Evolutionary conservation across 2,329 filamentous ascomycete genomes (phyloP), one percentile per base, ranked within the genome.

Genomic region (Coniosporium tulheliwenetii): DNA sequence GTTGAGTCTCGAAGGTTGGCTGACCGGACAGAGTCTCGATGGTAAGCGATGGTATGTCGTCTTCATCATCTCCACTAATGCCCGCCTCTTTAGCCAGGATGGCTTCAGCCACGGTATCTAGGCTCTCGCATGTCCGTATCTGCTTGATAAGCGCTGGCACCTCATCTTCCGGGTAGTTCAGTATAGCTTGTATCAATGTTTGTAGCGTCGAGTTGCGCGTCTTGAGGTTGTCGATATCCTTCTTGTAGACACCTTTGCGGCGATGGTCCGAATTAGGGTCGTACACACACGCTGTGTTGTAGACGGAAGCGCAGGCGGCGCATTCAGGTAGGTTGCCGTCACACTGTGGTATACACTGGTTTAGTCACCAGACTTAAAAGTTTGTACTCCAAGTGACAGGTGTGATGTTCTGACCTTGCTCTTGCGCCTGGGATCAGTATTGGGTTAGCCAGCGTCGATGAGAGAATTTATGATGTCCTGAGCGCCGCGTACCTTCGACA

Each of bases 241-340:
- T 86, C 54, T 89, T 87, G 60, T 96, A 96, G 38, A 96, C 91
- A 44, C 91, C 91, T 59, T 96, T 96, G 39, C 91, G 80, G 39
- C 91, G 81, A 59, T 95, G 87, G 59, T 98, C 91, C 43, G 87
- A 94, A 56, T 87, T 93, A 3, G 87, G 89, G 56, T 96, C 89
- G 67, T 96, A 96, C 48, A 95, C 71, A 59, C 91, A 95, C 63
- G 83, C 77, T 38, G 84, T 91, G 45, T 77, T 75, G 57, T 98
- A 96, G 41, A 96, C 89, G 50, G 86, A 93, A 46, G 84, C 78
- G 62, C 91, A 98, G n/a, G 91, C 89, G 7, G 89, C 89, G 57
- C 91, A 96, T 51, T 84, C 87, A 5, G 89, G 89, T 5, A 83
- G 70, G 42, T 86, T 87, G 44, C 89, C 89, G 60, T 96, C 89